Percentiles rank a stretch among this genome's conserved stretches.
Evolutionary conservation across 371 early-diverging fungal genomes (phyloP).

Genomic region (Capniomyces stellatus): DNA sequence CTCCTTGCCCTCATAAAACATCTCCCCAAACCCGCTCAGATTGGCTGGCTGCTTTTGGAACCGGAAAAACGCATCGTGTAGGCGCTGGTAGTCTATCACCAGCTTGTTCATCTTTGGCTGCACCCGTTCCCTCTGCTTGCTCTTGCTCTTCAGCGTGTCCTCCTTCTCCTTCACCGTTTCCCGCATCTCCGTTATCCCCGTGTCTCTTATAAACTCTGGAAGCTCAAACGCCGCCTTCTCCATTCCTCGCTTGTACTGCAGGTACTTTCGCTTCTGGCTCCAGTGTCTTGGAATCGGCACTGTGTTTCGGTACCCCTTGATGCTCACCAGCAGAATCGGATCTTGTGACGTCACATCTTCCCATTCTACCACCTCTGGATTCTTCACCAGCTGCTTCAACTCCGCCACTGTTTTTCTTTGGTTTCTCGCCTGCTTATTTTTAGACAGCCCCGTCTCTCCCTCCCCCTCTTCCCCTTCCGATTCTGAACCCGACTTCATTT

Average conservation of each 20-base stretch:
- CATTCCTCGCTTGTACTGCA: conserved; percentile 89
- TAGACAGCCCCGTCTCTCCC: conserved; percentile 3
- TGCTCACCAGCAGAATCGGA: conserved; percentile 69
- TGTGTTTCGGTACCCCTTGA: conserved; percentile 79
- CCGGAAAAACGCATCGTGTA: conserved; percentile 94
- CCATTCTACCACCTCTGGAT: conserved; percentile 94
- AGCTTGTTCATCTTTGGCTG: conserved; percentile 93
- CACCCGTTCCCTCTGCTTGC: conserved; percentile 73
- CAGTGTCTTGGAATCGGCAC: conserved; percentile 95
- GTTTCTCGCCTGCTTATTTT: conserved; percentile 13
- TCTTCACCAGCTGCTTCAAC: conserved; percentile 73
- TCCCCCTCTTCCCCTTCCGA: no score
- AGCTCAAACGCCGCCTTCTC: conserved; percentile 91
- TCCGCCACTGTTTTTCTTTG: conserved; percentile 73
- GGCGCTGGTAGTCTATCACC: conserved; percentile 86
- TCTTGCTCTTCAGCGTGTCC: conserved; percentile 52
- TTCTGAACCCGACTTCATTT: no score
- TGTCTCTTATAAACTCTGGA: conserved; percentile 93
- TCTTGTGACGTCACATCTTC: conserved; percentile 79
- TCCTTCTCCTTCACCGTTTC: conserved; percentile 75
- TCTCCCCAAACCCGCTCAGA: conserved; percentile 68
- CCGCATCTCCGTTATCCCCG: conserved; percentile 94
- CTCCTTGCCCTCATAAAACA: conserved; percentile 96
- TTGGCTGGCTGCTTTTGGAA: conserved; percentile 67
- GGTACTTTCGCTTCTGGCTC: conserved; percentile 89